A percentile compares a stretch with the other conserved stretches of the same genome.
Conservation (phyloP, 345 rosid genomes). For the Camelina laxa region DNA sequence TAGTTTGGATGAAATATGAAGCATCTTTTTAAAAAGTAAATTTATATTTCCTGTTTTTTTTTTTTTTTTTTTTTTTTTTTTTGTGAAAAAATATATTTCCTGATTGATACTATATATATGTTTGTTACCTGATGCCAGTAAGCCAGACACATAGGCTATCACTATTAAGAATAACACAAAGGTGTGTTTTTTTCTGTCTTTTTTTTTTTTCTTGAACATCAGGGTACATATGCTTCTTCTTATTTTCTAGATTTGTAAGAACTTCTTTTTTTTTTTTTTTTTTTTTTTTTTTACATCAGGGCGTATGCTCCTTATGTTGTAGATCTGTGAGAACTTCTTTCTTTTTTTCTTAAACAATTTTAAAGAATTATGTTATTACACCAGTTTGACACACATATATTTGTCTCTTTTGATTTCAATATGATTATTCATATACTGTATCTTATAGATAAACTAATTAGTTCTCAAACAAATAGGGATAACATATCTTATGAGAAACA, state of each 20-base stretch:
- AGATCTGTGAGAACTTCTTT: not conserved
- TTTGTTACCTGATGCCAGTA: not conserved
- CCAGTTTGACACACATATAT: no score
- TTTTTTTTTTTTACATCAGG: no score
- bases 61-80: no score
- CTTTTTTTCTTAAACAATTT: no score
- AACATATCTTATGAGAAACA: not conserved
- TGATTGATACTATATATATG: slow-evolving; percentile 7
- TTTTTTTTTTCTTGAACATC: no score
- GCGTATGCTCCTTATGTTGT: not conserved
- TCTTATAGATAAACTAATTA: not conserved
- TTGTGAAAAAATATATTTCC: no score
- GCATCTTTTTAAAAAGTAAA: no score
- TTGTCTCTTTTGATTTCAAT: not conserved
- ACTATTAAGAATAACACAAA: not conserved
- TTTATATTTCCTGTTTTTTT: no score
- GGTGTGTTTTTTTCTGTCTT: not conserved
- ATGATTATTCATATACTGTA: not conserved
- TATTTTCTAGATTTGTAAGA: no score
- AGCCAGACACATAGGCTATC: not conserved
- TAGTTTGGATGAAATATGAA: not conserved
- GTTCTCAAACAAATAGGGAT: not conserved
- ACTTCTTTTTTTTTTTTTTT: no score
- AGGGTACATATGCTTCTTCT: no score
- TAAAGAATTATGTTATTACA: no score